A percentile compares a stretch with the other conserved stretches of the same genome.
Conservation (phyloP, 805 yeast genomes). For the Cyberlindnera sargentensis region DNA sequence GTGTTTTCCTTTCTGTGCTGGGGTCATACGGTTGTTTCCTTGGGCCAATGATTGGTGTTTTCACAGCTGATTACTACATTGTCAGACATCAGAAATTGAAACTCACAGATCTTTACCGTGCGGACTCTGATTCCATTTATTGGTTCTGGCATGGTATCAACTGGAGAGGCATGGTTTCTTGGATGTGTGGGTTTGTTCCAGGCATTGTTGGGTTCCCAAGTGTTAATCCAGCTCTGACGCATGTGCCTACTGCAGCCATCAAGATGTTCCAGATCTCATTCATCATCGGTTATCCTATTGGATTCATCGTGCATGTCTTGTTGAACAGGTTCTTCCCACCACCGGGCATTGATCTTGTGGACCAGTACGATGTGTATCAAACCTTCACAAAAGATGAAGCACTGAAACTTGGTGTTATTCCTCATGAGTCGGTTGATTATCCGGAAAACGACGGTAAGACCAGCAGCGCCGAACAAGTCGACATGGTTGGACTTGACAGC, state of each 20-base stretch:
- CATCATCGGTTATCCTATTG: slow-evolving; percentile 21
- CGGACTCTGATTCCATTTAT: slow-evolving; percentile 29
- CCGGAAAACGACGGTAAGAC: not conserved
- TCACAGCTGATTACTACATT: slow-evolving; percentile 29
- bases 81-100: slow-evolving; percentile 33
- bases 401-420: slow-evolving; percentile 24
- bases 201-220: slow-evolving; percentile 35
- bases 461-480: no score
- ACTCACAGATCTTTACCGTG: slow-evolving; percentile 34
- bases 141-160: slow-evolving; percentile 39
- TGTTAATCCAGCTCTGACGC: slow-evolving; percentile 23
- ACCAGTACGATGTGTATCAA: slow-evolving; percentile 28
- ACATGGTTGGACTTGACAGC: no score
- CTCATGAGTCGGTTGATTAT: slow-evolving; percentile 12
- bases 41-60: slow-evolving; percentile 38
- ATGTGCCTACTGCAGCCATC: slow-evolving; percentile 20
- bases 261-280: slow-evolving; percentile 23
- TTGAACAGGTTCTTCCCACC: slow-evolving; percentile 25
- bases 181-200: slow-evolving; percentile 34
- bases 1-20: slow-evolving; percentile 19
- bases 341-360: slow-evolving; percentile 24
- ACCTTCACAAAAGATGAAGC: slow-evolving; percentile 31
- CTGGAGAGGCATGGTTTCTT: slow-evolving; percentile 33
- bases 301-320: slow-evolving; percentile 19
- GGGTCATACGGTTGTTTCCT: slow-evolving; percentile 29